phyloP scores from a whole-genome alignment of 129 eudicot genomes.

The Centrapalus pauciflorus region DNA sequence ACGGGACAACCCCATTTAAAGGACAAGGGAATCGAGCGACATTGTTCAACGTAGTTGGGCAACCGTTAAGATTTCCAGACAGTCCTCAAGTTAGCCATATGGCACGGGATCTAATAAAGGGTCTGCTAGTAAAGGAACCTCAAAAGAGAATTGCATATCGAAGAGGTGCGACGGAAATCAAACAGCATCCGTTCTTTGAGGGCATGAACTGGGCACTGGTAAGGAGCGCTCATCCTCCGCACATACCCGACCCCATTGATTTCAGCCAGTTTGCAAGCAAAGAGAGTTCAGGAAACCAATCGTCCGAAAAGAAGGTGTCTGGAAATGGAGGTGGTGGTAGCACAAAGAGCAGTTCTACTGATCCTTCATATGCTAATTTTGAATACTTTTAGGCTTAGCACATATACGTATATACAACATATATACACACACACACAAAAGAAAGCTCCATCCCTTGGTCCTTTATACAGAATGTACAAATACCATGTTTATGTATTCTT shows the following conservation, averaged over 20 bases:
- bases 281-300: slow-evolving; percentile 22
- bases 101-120: slow-evolving; percentile 60
- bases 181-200: slow-evolving; percentile 69
- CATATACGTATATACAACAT: neutral
- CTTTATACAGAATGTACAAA: neutral
- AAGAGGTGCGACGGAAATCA: slow-evolving; percentile 74
- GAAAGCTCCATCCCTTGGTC: slow-evolving; percentile 1
- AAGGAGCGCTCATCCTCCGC: slow-evolving; percentile 57
- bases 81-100: slow-evolving; percentile 41
- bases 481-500: neutral
- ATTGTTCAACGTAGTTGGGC: slow-evolving; percentile 65
- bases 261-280: slow-evolving; percentile 51
- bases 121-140: slow-evolving; percentile 71
- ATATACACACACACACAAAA: neutral
- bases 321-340: slow-evolving; percentile 28
- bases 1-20: slow-evolving; percentile 75
- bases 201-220: slow-evolving; percentile 82
- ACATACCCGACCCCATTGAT: slow-evolving; percentile 53
- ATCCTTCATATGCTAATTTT: slow-evolving; percentile 54
- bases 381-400: slow-evolving; percentile 57
- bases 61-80: slow-evolving; percentile 65
- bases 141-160: slow-evolving; percentile 63
- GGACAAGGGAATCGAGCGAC: slow-evolving; percentile 72
- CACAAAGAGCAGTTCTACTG: slow-evolving; percentile 30
- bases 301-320: slow-evolving; percentile 47